Conservation (phyloP, 2,329 filamentous ascomycete genomes). For the Fusarium lyarnte region DNA sequence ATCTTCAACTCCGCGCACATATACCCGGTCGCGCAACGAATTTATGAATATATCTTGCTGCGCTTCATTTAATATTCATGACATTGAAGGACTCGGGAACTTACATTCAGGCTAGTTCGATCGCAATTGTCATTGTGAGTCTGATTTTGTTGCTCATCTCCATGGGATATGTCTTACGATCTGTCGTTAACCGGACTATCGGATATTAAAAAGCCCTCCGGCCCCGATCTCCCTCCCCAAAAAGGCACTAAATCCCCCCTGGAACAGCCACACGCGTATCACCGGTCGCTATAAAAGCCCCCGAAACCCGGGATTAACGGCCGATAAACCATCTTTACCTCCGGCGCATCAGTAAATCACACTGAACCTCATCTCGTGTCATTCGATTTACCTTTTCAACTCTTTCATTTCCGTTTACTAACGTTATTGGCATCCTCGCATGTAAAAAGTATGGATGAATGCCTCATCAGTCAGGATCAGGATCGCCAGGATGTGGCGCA, state of each 20-base stretch:
- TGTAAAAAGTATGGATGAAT: conserved; percentile 31
- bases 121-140: background rate
- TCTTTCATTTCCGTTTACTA: background rate
- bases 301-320: conserved; percentile 33
- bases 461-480: conserved; percentile 26
- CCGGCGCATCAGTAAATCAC: background rate
- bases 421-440: background rate
- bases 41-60: background rate
- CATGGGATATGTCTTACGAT: background rate
- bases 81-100: fast-evolving
- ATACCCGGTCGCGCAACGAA: fast-evolving
- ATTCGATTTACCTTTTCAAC: background rate
- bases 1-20: background rate
- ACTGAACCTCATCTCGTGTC: background rate
- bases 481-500: background rate
- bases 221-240: background rate
- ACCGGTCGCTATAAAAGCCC: conserved; percentile 15
- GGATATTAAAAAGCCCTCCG: conserved; percentile 1
- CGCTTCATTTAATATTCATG: fast-evolving
- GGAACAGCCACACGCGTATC: background rate
- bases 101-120: fast-evolving
- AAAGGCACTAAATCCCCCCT: background rate
- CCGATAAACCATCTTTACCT: conserved; percentile 5
- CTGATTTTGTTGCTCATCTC: background rate
- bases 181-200: background rate